Conservation (phyloP, 257 asterid species). For the Prunella vulgaris region DNA sequence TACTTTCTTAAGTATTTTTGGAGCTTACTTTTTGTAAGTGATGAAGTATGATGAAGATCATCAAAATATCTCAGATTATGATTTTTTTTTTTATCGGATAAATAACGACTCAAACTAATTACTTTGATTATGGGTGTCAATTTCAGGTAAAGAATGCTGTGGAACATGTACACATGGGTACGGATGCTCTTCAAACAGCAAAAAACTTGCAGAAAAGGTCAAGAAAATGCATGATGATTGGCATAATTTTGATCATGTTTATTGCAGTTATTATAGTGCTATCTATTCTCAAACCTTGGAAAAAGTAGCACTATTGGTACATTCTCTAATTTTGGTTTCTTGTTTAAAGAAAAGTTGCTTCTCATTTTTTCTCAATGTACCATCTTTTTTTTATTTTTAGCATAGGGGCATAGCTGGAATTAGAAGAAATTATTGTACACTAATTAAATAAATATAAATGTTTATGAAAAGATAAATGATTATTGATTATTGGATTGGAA, state of each 20-base stretch:
- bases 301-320: conserved; percentile 18
- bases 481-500: not conserved
- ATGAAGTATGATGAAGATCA: no score
- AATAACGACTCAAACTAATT: no score
- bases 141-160: conserved; percentile 66
- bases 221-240: conserved; percentile 75
- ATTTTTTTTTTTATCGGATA: no score
- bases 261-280: conserved; percentile 59
- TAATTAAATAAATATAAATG: not conserved
- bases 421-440: not conserved
- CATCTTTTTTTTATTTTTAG: not conserved
- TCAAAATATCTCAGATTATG: no score
- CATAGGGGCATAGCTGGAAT: not conserved
- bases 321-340: not conserved
- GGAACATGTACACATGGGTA: conserved; percentile 70
- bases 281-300: conserved; percentile 70
- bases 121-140: no score
- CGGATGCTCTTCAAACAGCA: conserved; percentile 80
- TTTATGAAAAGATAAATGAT: not conserved
- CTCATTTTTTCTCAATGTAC: not conserved
- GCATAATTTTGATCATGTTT: conserved; percentile 41
- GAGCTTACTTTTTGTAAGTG: no score
- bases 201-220: conserved; percentile 68
- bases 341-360: not conserved
- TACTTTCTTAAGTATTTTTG: no score